Base-by-base conservation (phyloP, 140 eudicot species). In the Flaveria floridana region DNA sequence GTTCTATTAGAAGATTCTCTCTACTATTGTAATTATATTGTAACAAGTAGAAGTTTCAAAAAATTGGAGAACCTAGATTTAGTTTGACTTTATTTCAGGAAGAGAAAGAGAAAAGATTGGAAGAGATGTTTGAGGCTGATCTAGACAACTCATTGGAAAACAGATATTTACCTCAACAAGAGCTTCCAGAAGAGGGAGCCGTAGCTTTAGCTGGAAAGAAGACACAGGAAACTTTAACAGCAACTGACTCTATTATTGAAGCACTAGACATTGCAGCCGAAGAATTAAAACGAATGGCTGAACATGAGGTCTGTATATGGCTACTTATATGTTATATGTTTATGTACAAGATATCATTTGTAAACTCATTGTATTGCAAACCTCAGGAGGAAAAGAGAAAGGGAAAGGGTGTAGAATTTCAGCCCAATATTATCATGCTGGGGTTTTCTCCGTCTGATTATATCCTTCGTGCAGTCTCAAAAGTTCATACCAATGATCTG, bases 181-280 rank as follows among this genome's bases (percentile, higher is more conserved):
- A 90, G 77, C 73, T 94, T 55, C 97, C 96, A n/a, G 97, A 90
- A 72, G 96, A 94, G 71, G 99, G 99, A n/a, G 95, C 92, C 48
- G 97, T 88, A 42, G 91, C 85, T 69, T 55, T 89, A 61, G 92
- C 99, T 51, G 99, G 99, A 65, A 94, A 90, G 83, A 94, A 86
- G 82, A 94, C 97, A 7, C 85, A 89, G 75, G 97, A 94, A 82
- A 90, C 97, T 65, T 85, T 94, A 37, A 74, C 85, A 10, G 95
- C 89, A 4, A 85, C 97, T 5, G 99, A 94, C 82, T 84, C 88
- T 2, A 91, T 94, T 72, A 86, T 94, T 70, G 99, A 94, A 80
- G 96, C 99, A 42, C 74, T 91, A 19, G 99, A 94, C 76, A 84
- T 81, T 70, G 96, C 97, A 55, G 87, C 85, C 41, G 96, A 81